A percentile compares a stretch with the other conserved stretches of the same genome.
Evolutionary conservation across 176 grass and related monocot species (phyloP).

Genomic region (Oryza punctata): DNA sequence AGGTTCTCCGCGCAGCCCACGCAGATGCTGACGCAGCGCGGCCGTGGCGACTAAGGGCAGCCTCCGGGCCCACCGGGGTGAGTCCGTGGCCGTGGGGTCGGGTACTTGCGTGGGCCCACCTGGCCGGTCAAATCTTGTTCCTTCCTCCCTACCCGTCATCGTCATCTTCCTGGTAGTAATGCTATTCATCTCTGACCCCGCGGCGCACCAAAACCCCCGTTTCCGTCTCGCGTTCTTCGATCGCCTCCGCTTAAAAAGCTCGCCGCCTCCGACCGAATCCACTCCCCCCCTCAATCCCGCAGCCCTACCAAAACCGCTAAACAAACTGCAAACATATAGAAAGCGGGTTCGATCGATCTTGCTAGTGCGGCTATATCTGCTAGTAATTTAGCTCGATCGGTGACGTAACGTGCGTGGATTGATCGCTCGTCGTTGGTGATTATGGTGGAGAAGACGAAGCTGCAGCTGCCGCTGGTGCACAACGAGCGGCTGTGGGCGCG

Average conservation of each 20-base stretch:
- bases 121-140: constrained; percentile 22
- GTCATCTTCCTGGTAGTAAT: neutral
- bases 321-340: neutral
- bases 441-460: constrained; percentile 80
- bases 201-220: neutral
- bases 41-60: constrained; percentile 30
- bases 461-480: constrained; percentile 38
- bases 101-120: neutral
- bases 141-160: neutral
- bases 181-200: neutral
- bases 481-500: constrained; percentile 53
- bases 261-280: constrained; percentile 31
- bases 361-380: no score
- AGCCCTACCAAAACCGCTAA: neutral
- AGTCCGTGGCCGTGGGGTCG: constrained; percentile 24
- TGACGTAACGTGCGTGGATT: neutral
- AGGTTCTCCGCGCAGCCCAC: constrained; percentile 38
- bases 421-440: neutral
- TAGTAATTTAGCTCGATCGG: neutral
- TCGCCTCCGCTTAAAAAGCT: constrained; percentile 27
- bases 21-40: constrained; percentile 41
- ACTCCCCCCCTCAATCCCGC: neutral
- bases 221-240: neutral
- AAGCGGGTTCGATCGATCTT: neutral
- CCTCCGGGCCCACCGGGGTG: neutral